Percentiles rank a stretch among this genome's conserved stretches.
phyloP scores from a whole-genome alignment of 192 early-diverging fungal genomes.

The Chytriomyces hyalinus region DNA sequence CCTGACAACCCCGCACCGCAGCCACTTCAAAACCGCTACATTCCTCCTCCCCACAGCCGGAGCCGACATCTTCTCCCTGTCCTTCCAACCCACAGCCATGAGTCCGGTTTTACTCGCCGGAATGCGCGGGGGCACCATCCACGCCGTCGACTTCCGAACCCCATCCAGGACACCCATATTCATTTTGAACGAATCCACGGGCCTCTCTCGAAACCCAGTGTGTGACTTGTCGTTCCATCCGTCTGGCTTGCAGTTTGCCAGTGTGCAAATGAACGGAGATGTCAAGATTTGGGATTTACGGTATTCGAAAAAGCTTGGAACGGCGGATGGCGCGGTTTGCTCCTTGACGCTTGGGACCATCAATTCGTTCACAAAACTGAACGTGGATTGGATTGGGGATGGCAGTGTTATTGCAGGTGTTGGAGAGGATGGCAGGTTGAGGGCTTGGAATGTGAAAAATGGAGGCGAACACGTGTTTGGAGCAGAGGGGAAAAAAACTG shows the following conservation, averaged over 20 bases:
- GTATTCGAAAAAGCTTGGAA: background rate
- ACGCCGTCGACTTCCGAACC: background rate
- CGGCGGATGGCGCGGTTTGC: no score
- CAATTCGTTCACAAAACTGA: conserved; percentile 24
- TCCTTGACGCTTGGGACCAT: background rate
- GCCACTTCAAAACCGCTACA: background rate
- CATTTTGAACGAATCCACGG: background rate
- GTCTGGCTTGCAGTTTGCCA: background rate
- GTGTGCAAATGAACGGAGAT: conserved; percentile 13
- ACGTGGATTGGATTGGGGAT: background rate
- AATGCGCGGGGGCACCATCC: conserved; percentile 2
- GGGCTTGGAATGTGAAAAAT: background rate
- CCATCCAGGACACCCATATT: no score
- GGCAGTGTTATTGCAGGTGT: background rate
- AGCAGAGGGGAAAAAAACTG: no score
- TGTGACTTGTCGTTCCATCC: conserved; percentile 3
- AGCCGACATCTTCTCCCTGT: no score
- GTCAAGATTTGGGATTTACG: conserved; percentile 14
- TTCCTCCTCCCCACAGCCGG: background rate
- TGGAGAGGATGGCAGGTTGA: background rate
- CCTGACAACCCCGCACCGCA: background rate
- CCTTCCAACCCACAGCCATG: no score
- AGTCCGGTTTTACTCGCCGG: background rate
- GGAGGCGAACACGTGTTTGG: background rate
- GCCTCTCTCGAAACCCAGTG: background rate